Conservation (phyloP, 2,329 filamentous ascomycete genomes). For the Meredithiella fracta region DNA sequence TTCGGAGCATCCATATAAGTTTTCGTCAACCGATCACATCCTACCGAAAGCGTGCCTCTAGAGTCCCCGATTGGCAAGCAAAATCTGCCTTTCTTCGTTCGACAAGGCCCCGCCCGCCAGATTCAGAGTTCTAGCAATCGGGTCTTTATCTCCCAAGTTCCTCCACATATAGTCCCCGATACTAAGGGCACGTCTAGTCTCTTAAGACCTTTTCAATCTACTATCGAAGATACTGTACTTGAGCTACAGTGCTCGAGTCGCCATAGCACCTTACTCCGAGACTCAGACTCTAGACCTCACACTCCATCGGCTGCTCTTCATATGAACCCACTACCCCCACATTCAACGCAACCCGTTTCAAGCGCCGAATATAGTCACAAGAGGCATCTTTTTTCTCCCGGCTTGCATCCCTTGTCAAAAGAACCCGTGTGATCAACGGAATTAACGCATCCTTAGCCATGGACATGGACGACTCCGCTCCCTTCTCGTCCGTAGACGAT, state of each 20-base stretch:
- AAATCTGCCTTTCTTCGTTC: background rate
- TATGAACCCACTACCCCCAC: slow-evolving; percentile 7
- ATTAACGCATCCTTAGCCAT: slow-evolving; percentile 1
- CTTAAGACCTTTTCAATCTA: slow-evolving; percentile 1
- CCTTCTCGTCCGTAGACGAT: slow-evolving; percentile 12
- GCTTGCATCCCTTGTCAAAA: slow-evolving; percentile 12
- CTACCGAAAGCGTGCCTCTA: too few relatives aligned
- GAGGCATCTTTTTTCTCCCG: slow-evolving; percentile 11
- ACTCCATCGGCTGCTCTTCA: background rate
- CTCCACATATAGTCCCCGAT: background rate
- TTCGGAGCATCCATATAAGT: too few relatives aligned
- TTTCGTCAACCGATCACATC: too few relatives aligned
- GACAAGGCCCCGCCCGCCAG: background rate
- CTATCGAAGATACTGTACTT: background rate
- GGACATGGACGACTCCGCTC: slow-evolving; percentile 9
- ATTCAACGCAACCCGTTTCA: background rate
- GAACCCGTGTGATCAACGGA: slow-evolving; percentile 7
- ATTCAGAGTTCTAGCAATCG: background rate
- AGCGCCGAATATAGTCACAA: slow-evolving; percentile 11
- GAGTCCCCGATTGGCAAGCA: background rate
- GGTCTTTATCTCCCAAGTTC: slow-evolving; percentile 6
- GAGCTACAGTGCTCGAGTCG: background rate
- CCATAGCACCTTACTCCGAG: background rate
- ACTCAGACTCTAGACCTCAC: background rate
- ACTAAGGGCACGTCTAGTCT: background rate